These are phyloP conservation scores for Senecio squalidus DNA, from an alignment of 140 eudicot genomes.

Conservation along the genomic window DNA sequence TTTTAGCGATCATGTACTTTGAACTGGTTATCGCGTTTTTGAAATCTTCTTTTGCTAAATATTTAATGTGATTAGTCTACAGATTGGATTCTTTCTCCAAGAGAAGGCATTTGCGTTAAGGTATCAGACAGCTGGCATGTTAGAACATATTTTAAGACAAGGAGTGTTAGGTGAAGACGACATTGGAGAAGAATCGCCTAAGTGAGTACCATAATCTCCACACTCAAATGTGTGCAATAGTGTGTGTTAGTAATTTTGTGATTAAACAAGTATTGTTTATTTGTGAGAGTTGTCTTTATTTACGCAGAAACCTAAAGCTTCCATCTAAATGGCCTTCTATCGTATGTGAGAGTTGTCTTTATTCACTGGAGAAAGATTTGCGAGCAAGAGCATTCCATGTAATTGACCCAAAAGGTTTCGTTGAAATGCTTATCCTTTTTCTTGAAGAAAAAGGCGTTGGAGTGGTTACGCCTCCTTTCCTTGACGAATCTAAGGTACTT, in stretches of 20 bases:
- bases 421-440: conserved; percentile 79
- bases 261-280: too few species aligned
- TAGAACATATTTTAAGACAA: conserved; percentile 79
- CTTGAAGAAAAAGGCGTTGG: conserved; percentile 72
- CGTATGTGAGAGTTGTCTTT: conserved; percentile 82
- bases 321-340: conserved; percentile 83
- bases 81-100: conserved; percentile 81
- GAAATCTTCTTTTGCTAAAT: conserved; percentile 27
- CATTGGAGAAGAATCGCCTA: conserved; percentile 91
- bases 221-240: neutral
- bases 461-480: conserved; percentile 48
- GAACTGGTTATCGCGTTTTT: neutral
- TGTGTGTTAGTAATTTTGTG: neutral
- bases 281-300: too few species aligned
- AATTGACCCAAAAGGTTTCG: conserved; percentile 74
- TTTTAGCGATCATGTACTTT: neutral
- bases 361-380: conserved; percentile 64
- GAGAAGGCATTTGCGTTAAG: conserved; percentile 90
- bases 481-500: conserved; percentile 51
- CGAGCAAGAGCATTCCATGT: conserved; percentile 89
- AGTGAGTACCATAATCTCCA: conserved; percentile 38
- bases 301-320: conserved; percentile 69
- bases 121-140: conserved; percentile 98
- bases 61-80: conserved; percentile 69
- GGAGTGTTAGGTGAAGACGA: conserved; percentile 99